A percentile compares a stretch with the other conserved stretches of the same genome.
phyloP scores from a whole-genome alignment of 768 basidiomycete species.

The Paxillus ammoniavirescens region DNA sequence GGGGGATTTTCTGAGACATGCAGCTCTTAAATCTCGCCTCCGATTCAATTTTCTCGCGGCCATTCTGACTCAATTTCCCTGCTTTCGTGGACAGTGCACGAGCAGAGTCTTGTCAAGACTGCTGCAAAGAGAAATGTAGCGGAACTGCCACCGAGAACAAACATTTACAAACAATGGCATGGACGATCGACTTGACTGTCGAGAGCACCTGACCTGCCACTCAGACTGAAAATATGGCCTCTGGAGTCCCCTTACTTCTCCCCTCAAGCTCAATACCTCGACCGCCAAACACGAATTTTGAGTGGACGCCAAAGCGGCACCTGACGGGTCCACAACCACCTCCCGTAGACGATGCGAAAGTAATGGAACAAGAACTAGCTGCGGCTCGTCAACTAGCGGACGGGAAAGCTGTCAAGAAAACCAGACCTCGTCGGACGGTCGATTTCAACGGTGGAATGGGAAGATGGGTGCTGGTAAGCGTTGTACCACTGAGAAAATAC shows the following conservation, averaged over 20 bases:
- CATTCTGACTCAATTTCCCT: too few species aligned
- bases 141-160: constrained; percentile 19
- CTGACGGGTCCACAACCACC: constrained; percentile 72
- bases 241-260: constrained; percentile 52
- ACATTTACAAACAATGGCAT: constrained; percentile 8
- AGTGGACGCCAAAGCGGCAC: constrained; percentile 78
- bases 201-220: neutral
- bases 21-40: constrained; percentile 14
- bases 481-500: neutral
- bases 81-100: constrained; percentile 27
- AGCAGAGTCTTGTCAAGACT: neutral
- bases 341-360: constrained; percentile 70
- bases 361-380: constrained; percentile 78
- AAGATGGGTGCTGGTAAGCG: constrained; percentile 76
- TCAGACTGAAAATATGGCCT: constrained; percentile 12
- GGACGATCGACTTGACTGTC: too few species aligned
- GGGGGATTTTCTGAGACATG: constrained; percentile 1
- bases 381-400: constrained; percentile 70
- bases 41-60: constrained; percentile 1
- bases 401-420: constrained; percentile 86
- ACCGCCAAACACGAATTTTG: constrained; percentile 42
- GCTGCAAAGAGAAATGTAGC: neutral
- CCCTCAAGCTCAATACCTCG: constrained; percentile 42
- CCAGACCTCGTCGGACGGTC: constrained; percentile 88
- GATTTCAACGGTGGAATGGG: constrained; percentile 91